phyloP scores from a whole-genome alignment of 257 asterid species.

The Leonotis leonurus region DNA sequence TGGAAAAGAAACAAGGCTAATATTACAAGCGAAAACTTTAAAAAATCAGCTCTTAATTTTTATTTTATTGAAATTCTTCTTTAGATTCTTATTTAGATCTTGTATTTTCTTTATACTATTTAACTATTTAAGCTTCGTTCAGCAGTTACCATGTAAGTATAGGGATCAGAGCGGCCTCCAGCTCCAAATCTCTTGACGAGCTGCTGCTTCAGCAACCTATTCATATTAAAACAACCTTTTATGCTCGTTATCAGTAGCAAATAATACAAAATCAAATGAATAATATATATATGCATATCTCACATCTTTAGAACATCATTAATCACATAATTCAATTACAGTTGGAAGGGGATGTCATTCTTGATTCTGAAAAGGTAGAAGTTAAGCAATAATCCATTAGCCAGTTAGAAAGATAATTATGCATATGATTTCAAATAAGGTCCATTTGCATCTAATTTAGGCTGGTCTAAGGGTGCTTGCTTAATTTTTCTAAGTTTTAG shows the following conservation, averaged over 20 bases:
- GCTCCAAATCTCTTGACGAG: slow-evolving; percentile 77
- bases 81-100: too few species aligned
- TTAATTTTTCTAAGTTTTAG: slow-evolving; percentile 2
- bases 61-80: too few species aligned
- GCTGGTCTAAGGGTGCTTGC: neutral
- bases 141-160: slow-evolving; percentile 58
- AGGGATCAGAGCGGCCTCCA: slow-evolving; percentile 88
- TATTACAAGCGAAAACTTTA: neutral
- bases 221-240: slow-evolving; percentile 9
- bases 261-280: neutral
- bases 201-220: slow-evolving; percentile 69
- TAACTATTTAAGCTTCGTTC: neutral
- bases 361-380: neutral
- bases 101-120: neutral
- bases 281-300: too few species aligned
- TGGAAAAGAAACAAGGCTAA: slow-evolving; percentile 20
- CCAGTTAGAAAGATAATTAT: neutral
- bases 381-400: neutral
- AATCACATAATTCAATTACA: too few species aligned
- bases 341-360: neutral
- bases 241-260: neutral
- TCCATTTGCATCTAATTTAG: neutral
- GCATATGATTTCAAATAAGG: neutral
- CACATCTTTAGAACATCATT: too few species aligned
- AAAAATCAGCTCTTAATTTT: neutral